Conservation (phyloP, 2,329 filamentous ascomycete genomes). For the Penicillium polonicum region DNA sequence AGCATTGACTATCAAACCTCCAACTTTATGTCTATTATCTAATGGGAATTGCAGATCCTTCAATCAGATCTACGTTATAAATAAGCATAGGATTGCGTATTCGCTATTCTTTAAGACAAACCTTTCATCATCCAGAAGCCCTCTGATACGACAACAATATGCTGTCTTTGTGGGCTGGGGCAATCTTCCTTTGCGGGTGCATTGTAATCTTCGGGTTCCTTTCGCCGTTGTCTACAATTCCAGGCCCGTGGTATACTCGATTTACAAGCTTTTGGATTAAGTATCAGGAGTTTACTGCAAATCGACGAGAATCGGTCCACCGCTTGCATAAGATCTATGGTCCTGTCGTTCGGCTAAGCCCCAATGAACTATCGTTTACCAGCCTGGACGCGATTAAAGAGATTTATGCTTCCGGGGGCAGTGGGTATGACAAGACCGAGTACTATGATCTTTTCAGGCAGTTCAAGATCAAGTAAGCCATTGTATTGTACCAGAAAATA, state of each 20-base stretch:
- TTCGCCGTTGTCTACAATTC: constrained; percentile 24
- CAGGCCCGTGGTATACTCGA: constrained; percentile 32
- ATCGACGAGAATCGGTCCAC: constrained; percentile 31
- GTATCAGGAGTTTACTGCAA: constrained; percentile 32
- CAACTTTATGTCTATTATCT: constrained; percentile 6
- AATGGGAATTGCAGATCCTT: neutral
- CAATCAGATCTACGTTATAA: constrained; percentile 8
- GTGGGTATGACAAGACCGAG: constrained; percentile 40
- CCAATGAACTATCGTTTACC: constrained; percentile 34
- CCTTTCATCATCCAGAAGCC: neutral
- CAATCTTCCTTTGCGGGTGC: constrained; percentile 12
- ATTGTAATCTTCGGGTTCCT: constrained; percentile 9
- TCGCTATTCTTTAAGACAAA: neutral
- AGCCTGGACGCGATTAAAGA: constrained; percentile 31
- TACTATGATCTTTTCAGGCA: constrained; percentile 38
- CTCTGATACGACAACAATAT: constrained; percentile 3
- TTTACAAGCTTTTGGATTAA: constrained; percentile 32
- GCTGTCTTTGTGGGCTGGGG: constrained; percentile 18
- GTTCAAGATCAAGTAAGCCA: constrained; percentile 29
- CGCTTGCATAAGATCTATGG: constrained; percentile 30
- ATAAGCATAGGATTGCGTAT: neutral
- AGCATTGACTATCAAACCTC: neutral
- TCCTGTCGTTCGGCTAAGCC: constrained; percentile 29
- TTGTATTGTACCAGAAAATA: neutral
- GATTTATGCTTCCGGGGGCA: constrained; percentile 35